Conservation (phyloP, 192 early-diverging fungal species). For the Phlyctochytrium bullatum region DNA sequence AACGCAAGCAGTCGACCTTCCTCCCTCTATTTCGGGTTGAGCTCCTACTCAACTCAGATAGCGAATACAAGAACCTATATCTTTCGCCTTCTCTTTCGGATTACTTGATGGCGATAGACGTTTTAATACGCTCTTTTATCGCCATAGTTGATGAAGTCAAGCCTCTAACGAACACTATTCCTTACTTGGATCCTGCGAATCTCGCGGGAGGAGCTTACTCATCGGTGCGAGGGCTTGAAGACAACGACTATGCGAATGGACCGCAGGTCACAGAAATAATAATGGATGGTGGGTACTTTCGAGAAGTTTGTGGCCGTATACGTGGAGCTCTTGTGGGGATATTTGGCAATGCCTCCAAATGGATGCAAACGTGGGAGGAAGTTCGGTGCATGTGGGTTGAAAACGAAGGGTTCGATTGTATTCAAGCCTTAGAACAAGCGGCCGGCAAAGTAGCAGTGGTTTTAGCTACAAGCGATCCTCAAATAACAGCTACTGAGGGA, state of each 20-base stretch:
- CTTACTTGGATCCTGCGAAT: conserved; percentile 49
- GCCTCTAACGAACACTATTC: conserved; percentile 47
- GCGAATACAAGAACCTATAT: conserved; percentile 29
- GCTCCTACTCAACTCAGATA: conserved; percentile 36
- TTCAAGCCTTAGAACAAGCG: conserved; percentile 30
- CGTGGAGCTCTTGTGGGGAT: conserved; percentile 55
- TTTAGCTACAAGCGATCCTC: conserved; percentile 27
- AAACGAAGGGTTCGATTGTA: conserved; percentile 47
- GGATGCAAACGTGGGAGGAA: conserved; percentile 49
- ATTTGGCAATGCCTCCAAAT: conserved; percentile 47
- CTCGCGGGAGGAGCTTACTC: conserved; percentile 44
- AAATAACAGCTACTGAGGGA: conserved; percentile 26
- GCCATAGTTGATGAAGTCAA: conserved; percentile 42
- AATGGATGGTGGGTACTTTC: conserved; percentile 53
- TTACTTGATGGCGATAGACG: conserved; percentile 43
- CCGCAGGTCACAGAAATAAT: conserved; percentile 48
- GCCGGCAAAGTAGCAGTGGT: conserved; percentile 41
- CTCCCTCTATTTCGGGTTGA: conserved; percentile 48
- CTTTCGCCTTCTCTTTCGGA: conserved; percentile 49
- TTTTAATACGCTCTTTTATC: conserved; percentile 46
- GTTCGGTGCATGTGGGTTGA: conserved; percentile 57
- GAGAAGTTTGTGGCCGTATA: conserved; percentile 58
- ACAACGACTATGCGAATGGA: conserved; percentile 48
- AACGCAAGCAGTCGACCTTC: conserved; percentile 17
- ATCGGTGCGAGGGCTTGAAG: conserved; percentile 41